Base-by-base conservation (phyloP, 2,329 filamentous ascomycete species). In the Pleurostoma richardsiae region DNA sequence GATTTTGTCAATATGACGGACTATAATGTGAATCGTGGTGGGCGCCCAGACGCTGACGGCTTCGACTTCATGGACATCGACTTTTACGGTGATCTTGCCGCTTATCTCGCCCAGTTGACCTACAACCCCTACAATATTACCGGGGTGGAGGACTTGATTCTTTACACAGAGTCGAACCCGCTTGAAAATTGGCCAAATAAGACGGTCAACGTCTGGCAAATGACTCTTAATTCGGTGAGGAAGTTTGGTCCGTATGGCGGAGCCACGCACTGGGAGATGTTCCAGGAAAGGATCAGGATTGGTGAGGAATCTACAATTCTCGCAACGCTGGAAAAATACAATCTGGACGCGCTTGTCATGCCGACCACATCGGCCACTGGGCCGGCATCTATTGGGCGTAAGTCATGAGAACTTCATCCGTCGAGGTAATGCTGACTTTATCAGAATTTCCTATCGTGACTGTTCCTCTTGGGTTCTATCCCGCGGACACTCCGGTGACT, bases 301-400 rank as follows among this genome's bases (percentile, higher is more conserved):
- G 83, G 77, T 6, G 80, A 76, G 2, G 68, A 75, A 41, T 77
- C 79, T 6, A 83, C 83, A 0, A 64, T 88, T 3, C 68, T 81
- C 0, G 83, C 83, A 28, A 47, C 49, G 7, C 39, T 51, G 26
- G 31, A 36, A 10, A 49, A 46, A 28, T 41, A 36, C 30, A 40
- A 44, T n/a, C 49, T 51, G 6, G 49, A 51, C 31, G 49, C 49
- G 10, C 43, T 51, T 8, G 47, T 51, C 27, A 40, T 49, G 2
- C 27, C 48, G 29, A 47, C 49, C 33, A 36, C 8, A 8, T 36
- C 33, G 33, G 8, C 33, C n/a, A n/a, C 33, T 36, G 33, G 33
- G n/a, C 8, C 8, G n/a, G 33, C 33, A 8, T 8, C 33, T 36
- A 36, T 36, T 36, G 33, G 28, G 72, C 72, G 27, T 82, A 31